phyloP scores from a whole-genome alignment of 768 basidiomycete genomes.

The Inosperma sp. region DNA sequence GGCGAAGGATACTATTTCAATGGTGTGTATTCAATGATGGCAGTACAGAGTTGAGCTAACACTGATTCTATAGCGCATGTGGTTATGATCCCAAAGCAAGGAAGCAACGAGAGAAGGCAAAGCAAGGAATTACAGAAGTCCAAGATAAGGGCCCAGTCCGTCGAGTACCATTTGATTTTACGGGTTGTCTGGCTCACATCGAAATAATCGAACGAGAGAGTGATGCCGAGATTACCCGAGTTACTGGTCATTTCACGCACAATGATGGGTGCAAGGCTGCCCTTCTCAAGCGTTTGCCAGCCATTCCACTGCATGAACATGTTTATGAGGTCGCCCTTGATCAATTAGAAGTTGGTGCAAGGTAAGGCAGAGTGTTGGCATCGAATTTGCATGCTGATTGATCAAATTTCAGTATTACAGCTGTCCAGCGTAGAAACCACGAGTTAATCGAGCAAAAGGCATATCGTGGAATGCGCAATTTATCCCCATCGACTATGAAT shows the following conservation, averaged over 20 bases:
- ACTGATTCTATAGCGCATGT: too few relatives aligned
- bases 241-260: not conserved
- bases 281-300: not conserved
- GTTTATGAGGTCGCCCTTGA: not conserved
- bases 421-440: not conserved
- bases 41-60: too few relatives aligned
- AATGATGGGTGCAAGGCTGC: not conserved
- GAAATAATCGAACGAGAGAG: not conserved
- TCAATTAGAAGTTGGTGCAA: not conserved
- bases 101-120: not conserved
- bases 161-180: not conserved
- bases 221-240: not conserved
- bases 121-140: too few relatives aligned
- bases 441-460: not conserved
- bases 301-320: not conserved
- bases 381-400: too few relatives aligned
- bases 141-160: not conserved
- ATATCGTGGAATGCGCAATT: not conserved
- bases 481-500: not conserved
- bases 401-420: not conserved
- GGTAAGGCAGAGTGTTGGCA: too few relatives aligned
- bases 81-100: not conserved
- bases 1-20: not conserved
- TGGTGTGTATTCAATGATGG: not conserved
- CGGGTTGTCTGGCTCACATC: not conserved